Evolutionary conservation across 495 filamentous ascomycete species (phyloP).

Genomic region (Copromyces sp.): DNA sequence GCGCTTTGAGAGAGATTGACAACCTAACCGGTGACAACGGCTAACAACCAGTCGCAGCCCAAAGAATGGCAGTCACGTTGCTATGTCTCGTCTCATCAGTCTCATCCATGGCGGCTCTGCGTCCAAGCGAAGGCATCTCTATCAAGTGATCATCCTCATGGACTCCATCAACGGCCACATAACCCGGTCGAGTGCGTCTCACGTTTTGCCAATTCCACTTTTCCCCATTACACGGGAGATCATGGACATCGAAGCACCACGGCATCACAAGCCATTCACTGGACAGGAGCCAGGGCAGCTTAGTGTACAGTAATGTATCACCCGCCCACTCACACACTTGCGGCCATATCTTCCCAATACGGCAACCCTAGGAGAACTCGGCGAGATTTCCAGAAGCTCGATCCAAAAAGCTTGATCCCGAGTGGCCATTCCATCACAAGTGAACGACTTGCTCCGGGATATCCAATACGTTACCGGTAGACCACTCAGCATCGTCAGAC

Average conservation of each 20-base stretch:
- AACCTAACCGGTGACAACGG: neutral
- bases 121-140: neutral
- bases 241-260: neutral
- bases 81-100: neutral
- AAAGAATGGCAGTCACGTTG: neutral
- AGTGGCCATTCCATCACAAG: neutral
- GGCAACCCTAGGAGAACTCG: neutral
- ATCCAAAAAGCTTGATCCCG: neutral
- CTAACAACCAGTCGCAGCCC: neutral
- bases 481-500: neutral
- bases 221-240: neutral
- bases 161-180: too few relatives aligned
- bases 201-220: neutral
- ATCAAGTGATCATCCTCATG: neutral
- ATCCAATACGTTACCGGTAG: neutral
- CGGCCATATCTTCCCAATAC: neutral
- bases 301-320: neutral
- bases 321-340: neutral
- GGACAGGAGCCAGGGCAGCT: neutral
- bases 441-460: neutral
- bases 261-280: neutral
- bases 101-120: neutral
- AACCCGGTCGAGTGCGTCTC: neutral
- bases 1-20: neutral
- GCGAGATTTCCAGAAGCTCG: neutral